Percentiles rank a stretch among this genome's conserved stretches.
Conservation (phyloP, 108 stramenopile genomes). For the Thalassiosira profunda region DNA sequence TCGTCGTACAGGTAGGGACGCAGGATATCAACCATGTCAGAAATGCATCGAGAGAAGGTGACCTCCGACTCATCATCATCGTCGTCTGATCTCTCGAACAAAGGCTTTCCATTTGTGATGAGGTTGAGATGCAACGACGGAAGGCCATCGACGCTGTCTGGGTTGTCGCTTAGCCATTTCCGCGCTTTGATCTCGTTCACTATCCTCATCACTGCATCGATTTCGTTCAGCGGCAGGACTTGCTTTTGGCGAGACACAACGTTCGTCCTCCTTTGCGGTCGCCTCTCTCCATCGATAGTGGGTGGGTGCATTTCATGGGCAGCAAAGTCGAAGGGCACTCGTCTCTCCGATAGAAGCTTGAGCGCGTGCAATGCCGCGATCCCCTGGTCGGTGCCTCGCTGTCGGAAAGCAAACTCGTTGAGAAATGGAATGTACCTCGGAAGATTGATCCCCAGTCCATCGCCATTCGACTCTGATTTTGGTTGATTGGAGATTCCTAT, state of each 20-base stretch:
- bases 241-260: conserved; percentile 14
- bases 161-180: conserved; percentile 70
- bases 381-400: conserved; percentile 30
- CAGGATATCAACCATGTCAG: conserved; percentile 43
- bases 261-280: neutral
- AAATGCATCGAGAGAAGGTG: conserved; percentile 46
- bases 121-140: conserved; percentile 81
- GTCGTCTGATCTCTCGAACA: conserved; percentile 20
- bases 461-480: neutral
- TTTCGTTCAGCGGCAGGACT: neutral
- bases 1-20: conserved; percentile 55
- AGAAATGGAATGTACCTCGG: conserved; percentile 20
- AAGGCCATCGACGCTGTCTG: conserved; percentile 76
- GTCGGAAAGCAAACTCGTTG: conserved; percentile 8
- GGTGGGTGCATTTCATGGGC: neutral
- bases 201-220: conserved; percentile 7
- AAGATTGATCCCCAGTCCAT: conserved; percentile 12
- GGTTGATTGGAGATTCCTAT: neutral
- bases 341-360: conserved; percentile 18
- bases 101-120: conserved; percentile 54
- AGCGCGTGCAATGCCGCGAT: conserved; percentile 1
- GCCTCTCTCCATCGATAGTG: neutral
- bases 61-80: neutral
- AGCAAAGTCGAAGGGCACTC: conserved; percentile 23
- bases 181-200: conserved; percentile 15